These are phyloP conservation scores for Rhynchospora pubera DNA, from an alignment of 176 grass and related monocot genomes.

Conservation along the genomic window DNA sequence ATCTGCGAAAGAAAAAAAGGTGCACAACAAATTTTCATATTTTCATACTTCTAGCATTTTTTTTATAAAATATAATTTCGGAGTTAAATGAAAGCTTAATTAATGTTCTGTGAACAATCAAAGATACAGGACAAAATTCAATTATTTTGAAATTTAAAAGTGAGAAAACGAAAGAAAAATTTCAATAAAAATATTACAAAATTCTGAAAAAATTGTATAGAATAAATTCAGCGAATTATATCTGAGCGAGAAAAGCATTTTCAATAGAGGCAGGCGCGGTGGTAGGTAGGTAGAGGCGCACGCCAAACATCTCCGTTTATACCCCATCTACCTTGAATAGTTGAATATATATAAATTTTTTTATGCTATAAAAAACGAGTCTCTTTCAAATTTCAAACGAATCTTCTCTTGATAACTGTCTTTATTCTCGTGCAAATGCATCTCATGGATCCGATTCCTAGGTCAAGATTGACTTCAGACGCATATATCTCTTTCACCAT, in stretches of 20 bases:
- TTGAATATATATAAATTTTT: background rate
- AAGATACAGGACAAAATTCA: too few relatives aligned
- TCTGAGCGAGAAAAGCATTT: background rate
- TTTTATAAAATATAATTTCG: too few relatives aligned
- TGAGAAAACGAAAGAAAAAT: background rate
- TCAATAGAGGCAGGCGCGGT: background rate
- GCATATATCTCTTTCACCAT: too few relatives aligned
- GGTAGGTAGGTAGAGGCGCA: background rate
- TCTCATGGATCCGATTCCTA: too few relatives aligned
- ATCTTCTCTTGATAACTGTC: background rate
- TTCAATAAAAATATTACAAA: background rate
- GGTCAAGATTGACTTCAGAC: conserved; percentile 12
- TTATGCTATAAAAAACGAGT: background rate
- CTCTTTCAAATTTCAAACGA: background rate
- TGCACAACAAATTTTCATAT: too few relatives aligned
- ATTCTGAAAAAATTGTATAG: background rate
- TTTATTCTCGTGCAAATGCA: background rate
- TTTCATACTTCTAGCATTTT: too few relatives aligned
- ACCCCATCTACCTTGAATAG: background rate
- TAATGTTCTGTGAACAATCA: too few relatives aligned
- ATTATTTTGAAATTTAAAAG: background rate
- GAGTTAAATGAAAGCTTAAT: too few relatives aligned
- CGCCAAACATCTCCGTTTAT: background rate
- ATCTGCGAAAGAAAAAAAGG: too few relatives aligned
- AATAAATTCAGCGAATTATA: conserved; percentile 4